Percentiles rank a stretch among this genome's conserved stretches.
phyloP scores from a whole-genome alignment of 306 rosid species.

The Fragaria nilgerrensis region DNA sequence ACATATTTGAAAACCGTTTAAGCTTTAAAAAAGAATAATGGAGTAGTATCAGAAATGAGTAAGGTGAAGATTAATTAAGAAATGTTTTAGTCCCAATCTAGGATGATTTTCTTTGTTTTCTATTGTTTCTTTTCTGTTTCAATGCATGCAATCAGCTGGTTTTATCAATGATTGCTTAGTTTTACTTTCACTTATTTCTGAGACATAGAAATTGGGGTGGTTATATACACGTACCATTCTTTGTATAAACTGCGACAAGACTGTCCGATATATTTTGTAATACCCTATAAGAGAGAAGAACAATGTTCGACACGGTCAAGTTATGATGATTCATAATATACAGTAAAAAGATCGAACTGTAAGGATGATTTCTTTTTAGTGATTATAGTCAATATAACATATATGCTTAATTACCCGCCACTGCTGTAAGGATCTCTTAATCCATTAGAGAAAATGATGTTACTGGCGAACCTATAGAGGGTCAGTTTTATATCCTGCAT shows the following conservation, averaged over 20 bases:
- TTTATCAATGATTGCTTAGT: no score
- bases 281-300: not conserved
- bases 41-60: no score
- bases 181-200: no score
- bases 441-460: constrained; percentile 74
- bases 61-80: no score
- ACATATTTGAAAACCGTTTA: no score
- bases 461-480: constrained; percentile 56
- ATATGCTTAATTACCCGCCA: constrained; percentile 43
- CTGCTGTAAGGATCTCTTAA: constrained; percentile 59
- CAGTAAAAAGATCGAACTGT: not conserved
- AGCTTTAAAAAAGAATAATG: no score
- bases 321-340: not conserved
- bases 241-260: not conserved
- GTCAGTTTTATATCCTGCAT: constrained; percentile 34
- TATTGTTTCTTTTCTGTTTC: no score
- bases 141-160: no score
- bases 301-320: not conserved
- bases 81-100: no score
- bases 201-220: no score
- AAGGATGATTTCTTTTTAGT: not conserved
- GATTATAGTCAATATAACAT: no score
- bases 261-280: not conserved
- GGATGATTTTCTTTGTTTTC: no score
- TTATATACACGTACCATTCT: not conserved